phyloP scores from a whole-genome alignment of 2,329 filamentous ascomycete genomes.

The Pseudogymnoascus pannorum region DNA sequence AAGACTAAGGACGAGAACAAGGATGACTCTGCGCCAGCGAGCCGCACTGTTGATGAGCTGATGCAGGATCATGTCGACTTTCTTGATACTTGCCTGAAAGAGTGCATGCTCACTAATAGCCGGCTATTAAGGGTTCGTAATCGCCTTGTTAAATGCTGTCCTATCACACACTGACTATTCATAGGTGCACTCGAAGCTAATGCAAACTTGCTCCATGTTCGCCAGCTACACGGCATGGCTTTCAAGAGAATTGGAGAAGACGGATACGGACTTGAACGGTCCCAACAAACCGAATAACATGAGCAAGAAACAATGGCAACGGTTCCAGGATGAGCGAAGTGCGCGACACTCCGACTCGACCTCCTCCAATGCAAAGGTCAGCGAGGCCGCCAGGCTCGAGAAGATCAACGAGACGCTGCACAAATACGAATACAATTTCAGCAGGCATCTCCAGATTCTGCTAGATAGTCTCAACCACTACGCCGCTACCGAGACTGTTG shows the following conservation, averaged over 20 bases:
- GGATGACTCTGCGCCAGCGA: slow-evolving; percentile 30
- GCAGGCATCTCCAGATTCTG: slow-evolving; percentile 83
- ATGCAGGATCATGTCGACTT: slow-evolving; percentile 99
- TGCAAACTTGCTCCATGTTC: slow-evolving; percentile 93
- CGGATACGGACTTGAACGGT: slow-evolving; percentile 69
- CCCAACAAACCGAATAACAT: slow-evolving; percentile 50
- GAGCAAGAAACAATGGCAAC: slow-evolving; percentile 53
- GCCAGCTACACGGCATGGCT: slow-evolving; percentile 83
- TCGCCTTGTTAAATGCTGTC: slow-evolving; percentile 16
- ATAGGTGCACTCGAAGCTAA: slow-evolving; percentile 93
- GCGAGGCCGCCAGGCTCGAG: slow-evolving; percentile 23
- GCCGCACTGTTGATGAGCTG: slow-evolving; percentile 84
- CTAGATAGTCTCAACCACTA: slow-evolving; percentile 95
- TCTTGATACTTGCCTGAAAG: slow-evolving; percentile 92
- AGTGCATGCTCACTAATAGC: slow-evolving; percentile 97
- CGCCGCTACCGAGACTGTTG: slow-evolving; percentile 93
- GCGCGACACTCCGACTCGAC: slow-evolving; percentile 32
- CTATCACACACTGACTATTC: not conserved
- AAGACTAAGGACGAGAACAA: slow-evolving; percentile 49
- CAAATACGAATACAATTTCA: slow-evolving; percentile 92
- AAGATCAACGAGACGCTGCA: slow-evolving; percentile 73
- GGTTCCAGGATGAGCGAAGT: slow-evolving; percentile 44
- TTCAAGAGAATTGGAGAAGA: slow-evolving; percentile 73
- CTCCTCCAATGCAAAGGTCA: slow-evolving; percentile 13
- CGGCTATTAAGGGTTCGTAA: slow-evolving; percentile 74